Evolutionary conservation across 306 rosid genomes (phyloP).

Genomic region (Quercus bicolor): DNA sequence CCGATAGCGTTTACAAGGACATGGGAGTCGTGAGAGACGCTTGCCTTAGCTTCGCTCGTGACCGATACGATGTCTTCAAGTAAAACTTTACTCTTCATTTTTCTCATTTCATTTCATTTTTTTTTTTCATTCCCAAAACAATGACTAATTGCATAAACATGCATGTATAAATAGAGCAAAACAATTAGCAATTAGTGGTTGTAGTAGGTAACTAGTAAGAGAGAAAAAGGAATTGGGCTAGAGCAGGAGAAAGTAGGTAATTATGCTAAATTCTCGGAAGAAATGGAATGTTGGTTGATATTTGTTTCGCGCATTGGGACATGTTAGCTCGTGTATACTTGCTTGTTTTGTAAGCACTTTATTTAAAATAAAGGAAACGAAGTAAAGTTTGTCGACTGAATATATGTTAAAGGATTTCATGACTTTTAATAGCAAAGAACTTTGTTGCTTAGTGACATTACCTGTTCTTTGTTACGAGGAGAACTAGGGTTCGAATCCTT

Average conservation of each 20-base stretch:
- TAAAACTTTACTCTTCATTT: constrained; percentile 9
- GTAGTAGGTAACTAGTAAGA: background rate
- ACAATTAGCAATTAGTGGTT: background rate
- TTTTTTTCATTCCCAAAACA: too few species aligned
- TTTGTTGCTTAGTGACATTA: too few species aligned
- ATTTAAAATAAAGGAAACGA: too few species aligned
- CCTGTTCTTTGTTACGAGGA: too few species aligned
- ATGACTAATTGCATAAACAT: too few species aligned
- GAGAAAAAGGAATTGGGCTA: background rate
- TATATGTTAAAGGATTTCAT: too few species aligned
- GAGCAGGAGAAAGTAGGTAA: background rate
- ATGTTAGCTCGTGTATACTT: too few species aligned
- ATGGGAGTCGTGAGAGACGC: constrained; percentile 64
- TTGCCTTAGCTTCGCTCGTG: constrained; percentile 75
- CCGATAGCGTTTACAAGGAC: constrained; percentile 38
- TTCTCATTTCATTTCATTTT: background rate
- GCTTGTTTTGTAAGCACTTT: too few species aligned
- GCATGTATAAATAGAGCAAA: background rate
- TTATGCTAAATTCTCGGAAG: background rate
- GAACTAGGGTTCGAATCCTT: too few species aligned
- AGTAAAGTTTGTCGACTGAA: too few species aligned
- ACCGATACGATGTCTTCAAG: constrained; percentile 81
- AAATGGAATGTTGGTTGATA: background rate
- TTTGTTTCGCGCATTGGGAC: too few species aligned
- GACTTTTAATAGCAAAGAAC: too few species aligned